Conservation (phyloP, 2,329 filamentous ascomycete genomes). For the Ophiocordyceps camponoti-leonardi region DNA sequence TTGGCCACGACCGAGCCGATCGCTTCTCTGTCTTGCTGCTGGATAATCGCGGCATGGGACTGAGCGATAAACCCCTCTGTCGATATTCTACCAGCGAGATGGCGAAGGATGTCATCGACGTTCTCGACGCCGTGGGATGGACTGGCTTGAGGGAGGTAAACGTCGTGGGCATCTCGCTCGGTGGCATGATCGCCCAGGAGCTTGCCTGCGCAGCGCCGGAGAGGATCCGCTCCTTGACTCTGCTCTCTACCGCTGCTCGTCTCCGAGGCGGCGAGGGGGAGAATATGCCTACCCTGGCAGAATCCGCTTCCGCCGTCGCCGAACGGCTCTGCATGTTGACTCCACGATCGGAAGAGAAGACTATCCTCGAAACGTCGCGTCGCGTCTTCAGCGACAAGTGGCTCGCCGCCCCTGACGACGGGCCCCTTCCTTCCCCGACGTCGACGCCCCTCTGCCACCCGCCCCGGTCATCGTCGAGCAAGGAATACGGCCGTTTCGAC, state of each 20-base stretch:
- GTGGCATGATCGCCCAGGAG: constrained; percentile 87
- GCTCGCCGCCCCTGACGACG: constrained; percentile 41
- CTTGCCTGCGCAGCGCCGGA: constrained; percentile 37
- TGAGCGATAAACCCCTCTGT: constrained; percentile 57
- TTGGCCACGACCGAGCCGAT: constrained; percentile 52
- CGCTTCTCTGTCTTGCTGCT: constrained; percentile 59
- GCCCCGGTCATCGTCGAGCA: constrained; percentile 3
- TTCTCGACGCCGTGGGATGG: constrained; percentile 56
- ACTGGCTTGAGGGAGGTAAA: constrained; percentile 35
- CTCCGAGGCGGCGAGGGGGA: constrained; percentile 38
- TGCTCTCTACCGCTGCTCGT: constrained; percentile 43
- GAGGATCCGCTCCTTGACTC: constrained; percentile 35
- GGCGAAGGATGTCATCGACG: constrained; percentile 60
- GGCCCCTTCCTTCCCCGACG: constrained; percentile 28
- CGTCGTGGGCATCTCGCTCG: constrained; percentile 65
- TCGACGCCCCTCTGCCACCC: constrained; percentile 22
- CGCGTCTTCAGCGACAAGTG: constrained; percentile 51
- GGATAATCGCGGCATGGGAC: constrained; percentile 76
- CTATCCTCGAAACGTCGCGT: constrained; percentile 44
- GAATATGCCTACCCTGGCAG: neutral
- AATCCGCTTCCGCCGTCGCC: constrained; percentile 47
- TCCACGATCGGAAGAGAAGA: constrained; percentile 52
- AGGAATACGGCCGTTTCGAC: constrained; percentile 37
- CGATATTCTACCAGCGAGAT: constrained; percentile 67
- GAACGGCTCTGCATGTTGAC: constrained; percentile 39